Base-by-base conservation (phyloP, 1,139 yeast species). In the Debaryomyces robertsiae region DNA sequence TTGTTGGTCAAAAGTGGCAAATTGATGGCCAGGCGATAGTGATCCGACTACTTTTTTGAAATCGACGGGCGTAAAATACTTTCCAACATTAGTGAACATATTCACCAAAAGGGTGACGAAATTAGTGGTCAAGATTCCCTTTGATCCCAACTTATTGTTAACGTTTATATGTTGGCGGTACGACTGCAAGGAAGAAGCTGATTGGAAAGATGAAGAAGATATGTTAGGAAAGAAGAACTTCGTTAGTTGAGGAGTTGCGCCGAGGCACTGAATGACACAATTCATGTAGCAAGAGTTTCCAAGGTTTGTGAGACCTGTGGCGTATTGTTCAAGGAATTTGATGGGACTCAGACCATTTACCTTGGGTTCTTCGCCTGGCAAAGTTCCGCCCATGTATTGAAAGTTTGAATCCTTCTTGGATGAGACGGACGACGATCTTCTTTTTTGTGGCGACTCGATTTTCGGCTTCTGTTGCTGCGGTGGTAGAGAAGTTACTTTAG, bases 231-330 rank as follows among this genome's bases (percentile, higher is more conserved):
- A 69, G 49, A 71, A 70, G 46, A 67, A 77, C 43, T 50, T 65
- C 17, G 67, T 68, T 37, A 66, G 63, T 49, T 63, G 79, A 32
- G 69, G 75, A 17, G 67, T 72, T 9, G 67, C 77, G 4, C 64
- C 76, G 27, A 93, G 65, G 57, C 98, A 91, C 61, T 93, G 98
- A 13, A 93, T 63, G 43, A 93, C 77, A 54, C 96, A 87, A 61
- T 93, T 93, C 83, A 93, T 84, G 60, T 93, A 93, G 61, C 98
- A 93, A 0, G 96, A 86, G 55, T 90, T 93, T 1, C 98, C 97
- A 48, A 87, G 72, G 56, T 93, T 93, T 38, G 75, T 75, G 27
- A 93, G 68, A 0, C 97, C 96, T 0, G 78, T 73, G 3, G 69
- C 52, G 45, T 65, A 68, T 39, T 61, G 64, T 33, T 64, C 65